Percentiles rank a stretch among this genome's conserved stretches.
Evolutionary conservation across 345 rosid species (phyloP).

Genomic region (Syzygium aqueum): DNA sequence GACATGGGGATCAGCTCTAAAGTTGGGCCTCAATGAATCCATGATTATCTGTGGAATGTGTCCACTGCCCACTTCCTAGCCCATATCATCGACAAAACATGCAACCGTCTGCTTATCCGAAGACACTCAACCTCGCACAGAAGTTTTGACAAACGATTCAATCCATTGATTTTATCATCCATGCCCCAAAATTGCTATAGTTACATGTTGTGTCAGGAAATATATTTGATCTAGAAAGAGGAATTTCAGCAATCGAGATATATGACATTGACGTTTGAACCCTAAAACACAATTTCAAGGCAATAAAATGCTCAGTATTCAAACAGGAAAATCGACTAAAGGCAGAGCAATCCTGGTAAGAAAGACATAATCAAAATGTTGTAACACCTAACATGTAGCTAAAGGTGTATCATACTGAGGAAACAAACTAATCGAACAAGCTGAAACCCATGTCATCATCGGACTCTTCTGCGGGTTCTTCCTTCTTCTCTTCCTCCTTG

Average conservation of each 20-base stretch:
- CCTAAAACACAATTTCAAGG: not conserved
- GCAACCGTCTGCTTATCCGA: not conserved
- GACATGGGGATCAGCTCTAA: not conserved
- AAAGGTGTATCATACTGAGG: not conserved
- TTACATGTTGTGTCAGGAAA: not conserved
- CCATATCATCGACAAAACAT: not conserved
- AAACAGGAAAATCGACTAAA: not conserved
- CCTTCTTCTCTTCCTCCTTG: conserved; percentile 62
- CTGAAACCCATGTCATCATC: conserved; percentile 89
- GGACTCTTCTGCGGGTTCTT: conserved; percentile 76
- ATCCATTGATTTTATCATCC: not conserved
- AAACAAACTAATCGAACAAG: conserved; percentile 44
- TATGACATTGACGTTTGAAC: not conserved
- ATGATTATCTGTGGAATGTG: not conserved
- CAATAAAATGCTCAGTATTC: not conserved
- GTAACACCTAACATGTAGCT: not conserved
- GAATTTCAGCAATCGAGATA: not conserved
- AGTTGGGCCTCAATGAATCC: not conserved
- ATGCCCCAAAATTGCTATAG: not conserved
- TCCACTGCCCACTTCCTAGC: not conserved
- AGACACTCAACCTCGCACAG: not conserved
- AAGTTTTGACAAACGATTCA: not conserved
- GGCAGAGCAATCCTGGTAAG: not conserved
- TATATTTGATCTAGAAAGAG: not conserved
- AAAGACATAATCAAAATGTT: not conserved